Base-by-base conservation (phyloP, 2,329 filamentous ascomycete species). In the Colletotrichum lentis region DNA sequence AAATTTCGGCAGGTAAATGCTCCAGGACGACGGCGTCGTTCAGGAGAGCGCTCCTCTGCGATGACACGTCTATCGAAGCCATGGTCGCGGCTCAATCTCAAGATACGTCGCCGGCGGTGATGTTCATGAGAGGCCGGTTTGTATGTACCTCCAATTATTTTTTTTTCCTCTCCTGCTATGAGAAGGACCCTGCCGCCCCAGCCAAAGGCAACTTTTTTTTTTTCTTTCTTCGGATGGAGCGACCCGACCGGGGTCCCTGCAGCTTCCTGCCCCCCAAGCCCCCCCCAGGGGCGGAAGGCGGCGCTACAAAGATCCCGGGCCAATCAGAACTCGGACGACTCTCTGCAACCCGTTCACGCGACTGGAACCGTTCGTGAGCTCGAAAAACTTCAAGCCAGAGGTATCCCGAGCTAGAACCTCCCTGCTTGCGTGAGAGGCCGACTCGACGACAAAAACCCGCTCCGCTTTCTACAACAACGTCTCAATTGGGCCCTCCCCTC, bases 1-100 rank as follows among this genome's bases (percentile, higher is more conserved):
- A 81, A 76, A 96, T 82, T 81, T 94, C 91, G 72, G 83, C 80
- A 47, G 93, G 91, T 73, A 97, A 78, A 73, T 89, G 81, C 70
- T 83, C 78, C 73, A 90, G 78, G 69, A 84, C 80, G 74, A 78
- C 79, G 78, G 81, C 76, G 72, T 90, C 85, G 73, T 80, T 78
- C 63, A 90, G 80, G 76, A 88, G 81, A 80, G 83, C 84, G 80
- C 82, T 79, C 77, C 82, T 83, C 79, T 86, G 84, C 75, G 77
- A 78, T 73, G 81, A 84, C 76, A 88, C 80, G 76, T 87, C 84
- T 78, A 87, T 82, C 72, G 79, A 77, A 73, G 83, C 82, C 86
- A 89, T 90, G 77, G 74, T 78, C 20, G 67, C 47, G 69, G 62
- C 67, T 62, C 62, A 64, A 64, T 57, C 46, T 41, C 43, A 44